Base-by-base conservation (phyloP, 352 stramenopile species). In the Pythium grandisporangium region DNA sequence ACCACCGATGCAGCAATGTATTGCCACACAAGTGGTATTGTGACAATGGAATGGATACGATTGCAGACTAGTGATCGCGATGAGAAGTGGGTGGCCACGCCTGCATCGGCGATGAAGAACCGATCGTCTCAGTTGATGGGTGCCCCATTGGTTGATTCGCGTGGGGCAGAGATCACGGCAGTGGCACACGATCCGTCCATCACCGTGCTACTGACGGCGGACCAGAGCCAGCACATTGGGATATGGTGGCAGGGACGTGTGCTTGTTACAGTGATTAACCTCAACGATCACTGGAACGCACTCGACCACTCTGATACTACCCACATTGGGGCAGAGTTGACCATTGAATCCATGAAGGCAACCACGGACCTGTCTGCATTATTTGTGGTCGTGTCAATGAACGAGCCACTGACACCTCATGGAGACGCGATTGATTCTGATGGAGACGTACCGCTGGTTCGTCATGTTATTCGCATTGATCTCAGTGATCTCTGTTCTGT, bases 201-300 rank as follows among this genome's bases (percentile, higher is more conserved):
- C 34, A 77, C 32, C 52, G 63, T 44, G 14, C 40, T 89, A 13
- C 48, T 66, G 24, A 82, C 70, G 19, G 70, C 68, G 1, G 75
- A 89, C 30, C 21, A 42, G 3, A 23, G 30, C 4, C 61, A 66
- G 3, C 30, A 46, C 23, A 45, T 89, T 20, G 61, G 50, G 12
- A 14, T 84, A 11, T 89, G 75, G 75, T 89, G 75, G 75, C 57
- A 63, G 34, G 75, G 70, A 1, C 63, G 57, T 16, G 66, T 81
- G 35, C 51, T 70, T 13, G 42, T 85, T 0, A 57, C 72, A 5
- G 60, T 58, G 13, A 51, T 84, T 21, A 55, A 77, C 24, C 34
- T 85, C 22, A 24, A 24, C 14, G 30, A 55, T n/a, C 46, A 43
- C 37, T 45, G 24, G 27, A 10, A 21, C n/a, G 35, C 45, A 4